Evolutionary conservation across 164 flowering plant species (phyloP).

Genomic region (Cinnamomum chago): DNA sequence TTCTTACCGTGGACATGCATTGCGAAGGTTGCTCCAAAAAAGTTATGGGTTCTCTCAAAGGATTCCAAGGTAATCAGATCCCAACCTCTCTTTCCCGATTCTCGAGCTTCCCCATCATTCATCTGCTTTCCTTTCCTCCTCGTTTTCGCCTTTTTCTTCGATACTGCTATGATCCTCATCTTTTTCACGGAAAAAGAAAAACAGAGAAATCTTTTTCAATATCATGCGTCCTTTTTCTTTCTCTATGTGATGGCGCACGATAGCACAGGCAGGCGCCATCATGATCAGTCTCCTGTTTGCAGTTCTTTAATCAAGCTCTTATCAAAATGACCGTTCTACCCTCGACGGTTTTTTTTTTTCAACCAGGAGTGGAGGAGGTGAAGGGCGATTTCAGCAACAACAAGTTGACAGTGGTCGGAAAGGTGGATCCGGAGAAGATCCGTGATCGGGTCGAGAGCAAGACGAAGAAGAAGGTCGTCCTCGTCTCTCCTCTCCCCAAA

Average conservation of each 20-base stretch:
- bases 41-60: conserved; percentile 38
- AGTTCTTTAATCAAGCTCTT: no score
- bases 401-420: conserved; percentile 43
- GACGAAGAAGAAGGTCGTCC: conserved; percentile 51
- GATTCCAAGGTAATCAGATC: conserved; percentile 43
- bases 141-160: no score
- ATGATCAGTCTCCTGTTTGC: no score
- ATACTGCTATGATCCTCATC: no score
- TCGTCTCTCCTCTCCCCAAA: conserved; percentile 40
- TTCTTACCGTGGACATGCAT: conserved; percentile 78
- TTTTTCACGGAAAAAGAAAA: no score
- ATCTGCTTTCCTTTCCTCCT: no score
- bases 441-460: conserved; percentile 34
- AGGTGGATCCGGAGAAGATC: conserved; percentile 40
- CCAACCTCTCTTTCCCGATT: background rate
- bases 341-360: no score
- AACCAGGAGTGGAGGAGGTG: conserved; percentile 42
- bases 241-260: no score
- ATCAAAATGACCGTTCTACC: no score
- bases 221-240: no score
- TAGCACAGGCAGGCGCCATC: no score
- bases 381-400: conserved; percentile 21
- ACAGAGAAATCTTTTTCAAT: no score
- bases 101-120: background rate
- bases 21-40: conserved; percentile 88